Conservation (phyloP, 352 stramenopile species). For the Globisporangium alternatum region DNA sequence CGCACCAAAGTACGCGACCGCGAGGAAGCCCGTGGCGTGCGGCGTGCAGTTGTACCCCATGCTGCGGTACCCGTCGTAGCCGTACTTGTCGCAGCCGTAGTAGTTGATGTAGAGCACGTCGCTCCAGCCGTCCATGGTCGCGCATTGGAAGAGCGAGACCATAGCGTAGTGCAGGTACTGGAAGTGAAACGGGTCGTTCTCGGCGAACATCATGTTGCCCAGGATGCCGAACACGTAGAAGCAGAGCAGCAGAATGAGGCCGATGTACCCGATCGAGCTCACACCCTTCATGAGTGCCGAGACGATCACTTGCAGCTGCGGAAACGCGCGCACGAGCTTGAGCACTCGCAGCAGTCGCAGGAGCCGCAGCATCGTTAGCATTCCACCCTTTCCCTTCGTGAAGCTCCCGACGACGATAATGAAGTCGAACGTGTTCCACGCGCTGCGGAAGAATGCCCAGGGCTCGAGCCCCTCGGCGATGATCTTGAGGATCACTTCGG, state of each 20-base stretch:
- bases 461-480: constrained; percentile 71
- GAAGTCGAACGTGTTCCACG: constrained; percentile 85
- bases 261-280: constrained; percentile 87
- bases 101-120: constrained; percentile 91
- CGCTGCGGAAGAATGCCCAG: constrained; percentile 70
- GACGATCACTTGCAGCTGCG: constrained; percentile 88
- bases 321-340: constrained; percentile 86
- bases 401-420: constrained; percentile 83
- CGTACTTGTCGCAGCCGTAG: constrained; percentile 84
- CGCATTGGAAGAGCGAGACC: constrained; percentile 85
- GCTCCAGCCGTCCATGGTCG: constrained; percentile 90
- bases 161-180: constrained; percentile 85
- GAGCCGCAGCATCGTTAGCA: constrained; percentile 82
- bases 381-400: constrained; percentile 55
- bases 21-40: constrained; percentile 37
- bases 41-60: constrained; percentile 63
- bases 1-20: constrained; percentile 73
- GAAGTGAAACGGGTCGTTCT: constrained; percentile 90
- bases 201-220: constrained; percentile 87
- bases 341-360: constrained; percentile 81
- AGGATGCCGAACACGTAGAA: constrained; percentile 92
- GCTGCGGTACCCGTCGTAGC: constrained; percentile 56
- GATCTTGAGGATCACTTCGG: constrained; percentile 77
- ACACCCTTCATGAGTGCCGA: constrained; percentile 88
- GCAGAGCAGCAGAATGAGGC: constrained; percentile 83